phyloP scores from a whole-genome alignment of 371 early-diverging fungal species.

The Mucor indicus region DNA sequence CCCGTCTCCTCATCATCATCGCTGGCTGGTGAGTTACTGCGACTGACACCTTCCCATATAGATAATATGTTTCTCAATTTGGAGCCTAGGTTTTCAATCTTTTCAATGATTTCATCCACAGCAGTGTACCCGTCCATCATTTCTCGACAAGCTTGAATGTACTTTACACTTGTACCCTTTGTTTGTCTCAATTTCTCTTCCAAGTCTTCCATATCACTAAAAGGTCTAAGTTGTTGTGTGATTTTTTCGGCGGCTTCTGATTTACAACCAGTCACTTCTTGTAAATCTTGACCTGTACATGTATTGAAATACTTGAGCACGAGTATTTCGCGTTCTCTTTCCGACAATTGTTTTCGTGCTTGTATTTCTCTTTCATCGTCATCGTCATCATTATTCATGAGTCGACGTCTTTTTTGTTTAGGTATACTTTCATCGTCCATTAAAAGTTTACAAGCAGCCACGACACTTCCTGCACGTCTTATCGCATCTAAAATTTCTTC shows the following conservation, averaged over 20 bases:
- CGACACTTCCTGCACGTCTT: background rate
- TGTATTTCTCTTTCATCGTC: constrained; percentile 5
- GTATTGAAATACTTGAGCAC: constrained; percentile 61
- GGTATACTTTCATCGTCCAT: background rate
- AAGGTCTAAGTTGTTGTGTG: constrained; percentile 57
- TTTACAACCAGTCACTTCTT: constrained; percentile 64
- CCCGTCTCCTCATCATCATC: constrained; percentile 5
- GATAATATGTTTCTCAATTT: constrained; percentile 48
- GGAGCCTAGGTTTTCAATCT: constrained; percentile 56
- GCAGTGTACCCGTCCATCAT: constrained; percentile 68
- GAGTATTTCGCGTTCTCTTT: constrained; percentile 32
- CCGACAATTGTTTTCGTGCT: constrained; percentile 26
- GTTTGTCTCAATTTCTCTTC: constrained; percentile 50
- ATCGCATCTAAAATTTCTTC: constrained; percentile 4
- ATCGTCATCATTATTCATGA: constrained; percentile 12
- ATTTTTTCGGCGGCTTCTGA: constrained; percentile 58
- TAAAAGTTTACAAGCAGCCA: background rate
- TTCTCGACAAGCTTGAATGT: constrained; percentile 61
- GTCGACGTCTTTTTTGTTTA: background rate
- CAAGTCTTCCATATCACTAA: constrained; percentile 52
- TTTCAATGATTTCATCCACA: constrained; percentile 70
- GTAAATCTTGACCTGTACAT: constrained; percentile 54
- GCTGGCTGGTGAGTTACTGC: constrained; percentile 15
- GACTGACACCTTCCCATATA: constrained; percentile 44
- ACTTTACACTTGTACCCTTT: constrained; percentile 55